Evolutionary conservation across 1,284 basidiomycete species (phyloP).

Genomic region (Apiotrichum akiyoshidainum): DNA sequence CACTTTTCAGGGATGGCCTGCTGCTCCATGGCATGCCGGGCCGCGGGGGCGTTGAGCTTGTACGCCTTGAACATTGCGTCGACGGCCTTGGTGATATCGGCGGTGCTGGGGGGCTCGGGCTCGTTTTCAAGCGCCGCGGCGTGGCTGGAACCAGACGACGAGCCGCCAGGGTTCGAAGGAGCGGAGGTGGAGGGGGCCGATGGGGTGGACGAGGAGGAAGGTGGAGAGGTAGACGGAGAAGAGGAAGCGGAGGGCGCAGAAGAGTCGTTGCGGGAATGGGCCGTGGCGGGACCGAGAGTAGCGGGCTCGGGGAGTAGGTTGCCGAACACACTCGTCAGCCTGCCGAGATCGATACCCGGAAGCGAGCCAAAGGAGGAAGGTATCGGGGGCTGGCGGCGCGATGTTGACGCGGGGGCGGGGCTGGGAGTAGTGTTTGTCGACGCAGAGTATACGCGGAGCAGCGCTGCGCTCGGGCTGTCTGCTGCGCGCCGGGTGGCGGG

Average conservation of each 20-base stretch:
- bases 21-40: not conserved
- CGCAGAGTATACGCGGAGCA: too few relatives aligned
- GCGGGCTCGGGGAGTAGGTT: not conserved
- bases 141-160: not conserved
- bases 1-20: constrained; percentile 39
- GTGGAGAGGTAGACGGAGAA: not conserved
- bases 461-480: too few relatives aligned
- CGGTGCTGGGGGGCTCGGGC: not conserved
- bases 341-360: not conserved
- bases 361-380: not conserved
- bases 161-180: not conserved
- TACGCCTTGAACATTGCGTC: not conserved
- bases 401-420: too few relatives aligned
- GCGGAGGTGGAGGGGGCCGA: not conserved
- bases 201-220: not conserved
- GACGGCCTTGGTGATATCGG: not conserved
- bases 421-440: too few relatives aligned
- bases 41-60: not conserved
- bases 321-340: not conserved
- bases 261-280: not conserved
- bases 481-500: not conserved
- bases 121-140: not conserved
- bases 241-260: not conserved
- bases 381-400: too few relatives aligned
- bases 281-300: not conserved